Evolutionary conservation across 129 eudicot species (phyloP), one percentile per base, ranked within the genome.

Genomic region (Flaveria bidentis): DNA sequence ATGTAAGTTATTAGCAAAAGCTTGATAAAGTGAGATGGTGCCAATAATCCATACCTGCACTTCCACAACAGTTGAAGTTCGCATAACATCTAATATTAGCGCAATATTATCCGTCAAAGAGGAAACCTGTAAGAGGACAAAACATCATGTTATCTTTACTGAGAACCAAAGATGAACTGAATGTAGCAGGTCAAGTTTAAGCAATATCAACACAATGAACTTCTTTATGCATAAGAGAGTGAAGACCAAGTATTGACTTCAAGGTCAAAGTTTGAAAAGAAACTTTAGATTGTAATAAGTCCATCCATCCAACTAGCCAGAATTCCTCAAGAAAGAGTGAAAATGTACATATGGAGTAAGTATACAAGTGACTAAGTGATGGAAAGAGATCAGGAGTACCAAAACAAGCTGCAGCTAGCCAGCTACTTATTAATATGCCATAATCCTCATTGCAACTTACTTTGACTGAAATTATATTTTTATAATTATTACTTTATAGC

Each of bases 31-130:
- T 33, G 6, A 18, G 16, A 45, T 46, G 22, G 18, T 14, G n/a
- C 66, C 16, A 12, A 22, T 58, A 45, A 81, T 12, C 14, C 55
- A 7, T 33, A 89, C 96, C 92, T 89, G 91, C 53, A 82, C 86
- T 89, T 89, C 96, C 72, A 89, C 88, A 66, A 74, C 69, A 67
- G 69, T 78, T 11, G 96, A 89, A 74, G 76, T 25, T 64, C 84
- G 80, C 70, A 89, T 67, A 56, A 84, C 85, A 39, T 87, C 90
- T 76, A 87, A 26, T 67, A 89, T 87, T 53, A 84, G 88, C 50
- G 79, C 84, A 57, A 81, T 77, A 23, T 83, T 79, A 20, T 87
- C 87, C 8, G 96, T 87, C 85, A 89, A 73, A 63, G 70, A 50
- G 22, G 22, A 50, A 28, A 89, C 96, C 96, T 89, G 85, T 63